Evolutionary conservation across 2,329 filamentous ascomycete genomes (phyloP).

Genomic region (Bipolaris gigantea): DNA sequence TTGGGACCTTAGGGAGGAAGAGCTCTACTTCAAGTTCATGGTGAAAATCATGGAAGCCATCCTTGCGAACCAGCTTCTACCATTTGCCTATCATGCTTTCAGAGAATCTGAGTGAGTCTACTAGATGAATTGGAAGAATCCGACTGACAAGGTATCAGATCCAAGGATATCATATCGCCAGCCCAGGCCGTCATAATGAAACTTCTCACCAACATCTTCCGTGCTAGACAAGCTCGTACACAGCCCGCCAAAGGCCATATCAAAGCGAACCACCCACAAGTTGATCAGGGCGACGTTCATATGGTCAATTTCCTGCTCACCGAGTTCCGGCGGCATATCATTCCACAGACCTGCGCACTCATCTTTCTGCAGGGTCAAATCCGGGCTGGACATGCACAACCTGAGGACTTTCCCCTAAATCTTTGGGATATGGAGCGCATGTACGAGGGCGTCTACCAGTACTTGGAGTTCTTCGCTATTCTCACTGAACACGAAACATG

Average conservation of each 20-base stretch:
- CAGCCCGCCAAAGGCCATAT: constrained; percentile 44
- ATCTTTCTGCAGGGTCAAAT: constrained; percentile 94
- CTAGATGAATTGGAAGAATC: fast-evolving
- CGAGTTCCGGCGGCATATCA: constrained; percentile 87
- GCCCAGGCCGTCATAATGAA: constrained; percentile 92
- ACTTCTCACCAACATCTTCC: constrained; percentile 86
- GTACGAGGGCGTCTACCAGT: constrained; percentile 92
- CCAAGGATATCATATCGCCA: constrained; percentile 94
- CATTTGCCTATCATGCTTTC: constrained; percentile 89
- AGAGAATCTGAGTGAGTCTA: constrained; percentile 60
- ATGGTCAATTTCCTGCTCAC: constrained; percentile 89
- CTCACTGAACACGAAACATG: constrained; percentile 83
- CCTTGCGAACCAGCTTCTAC: constrained; percentile 83
- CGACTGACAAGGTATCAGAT: constrained; percentile 44
- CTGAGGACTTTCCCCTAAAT: constrained; percentile 89
- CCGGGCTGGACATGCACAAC: constrained; percentile 71
- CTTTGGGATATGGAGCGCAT: constrained; percentile 97
- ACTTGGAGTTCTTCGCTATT: constrained; percentile 89
- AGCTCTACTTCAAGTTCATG: constrained; percentile 95
- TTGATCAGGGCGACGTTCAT: constrained; percentile 62
- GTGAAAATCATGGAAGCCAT: constrained; percentile 94
- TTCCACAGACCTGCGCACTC: constrained; percentile 90
- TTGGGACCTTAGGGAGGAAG: constrained; percentile 92
- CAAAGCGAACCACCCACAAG: constrained; percentile 52
- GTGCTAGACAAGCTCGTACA: constrained; percentile 55